phyloP scores from a whole-genome alignment of 495 filamentous ascomycete species.

The Penicillium ucsense region DNA sequence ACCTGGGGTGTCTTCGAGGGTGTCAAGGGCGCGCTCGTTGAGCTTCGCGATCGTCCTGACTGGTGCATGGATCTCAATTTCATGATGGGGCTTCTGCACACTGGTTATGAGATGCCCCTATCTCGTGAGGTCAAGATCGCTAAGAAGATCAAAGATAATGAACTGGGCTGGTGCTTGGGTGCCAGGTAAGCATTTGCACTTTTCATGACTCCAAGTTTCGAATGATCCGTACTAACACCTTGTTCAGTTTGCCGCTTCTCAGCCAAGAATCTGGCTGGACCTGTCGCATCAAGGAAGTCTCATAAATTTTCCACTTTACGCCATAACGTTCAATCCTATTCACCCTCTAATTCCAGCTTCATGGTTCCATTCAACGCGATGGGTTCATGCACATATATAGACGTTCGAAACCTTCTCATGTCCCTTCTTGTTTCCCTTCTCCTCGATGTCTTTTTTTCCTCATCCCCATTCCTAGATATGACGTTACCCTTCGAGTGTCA shows the following conservation, averaged over 20 bases:
- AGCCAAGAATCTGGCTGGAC: slow-evolving; percentile 66
- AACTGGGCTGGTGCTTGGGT: slow-evolving; percentile 95
- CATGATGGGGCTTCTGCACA: slow-evolving; percentile 85
- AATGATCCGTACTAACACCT: slow-evolving; percentile 18
- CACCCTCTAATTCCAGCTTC: slow-evolving; percentile 13
- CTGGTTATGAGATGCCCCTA: slow-evolving; percentile 95
- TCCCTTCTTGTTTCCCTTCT: too few species aligned
- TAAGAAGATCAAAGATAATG: slow-evolving; percentile 96
- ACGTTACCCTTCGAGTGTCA: too few species aligned
- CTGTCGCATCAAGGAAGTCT: slow-evolving; percentile 58
- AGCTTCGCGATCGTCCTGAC: slow-evolving; percentile 73
- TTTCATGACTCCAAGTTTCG: neutral
- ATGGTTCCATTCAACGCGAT: slow-evolving; percentile 15
- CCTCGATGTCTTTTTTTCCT: too few species aligned
- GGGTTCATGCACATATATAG: slow-evolving; percentile 28
- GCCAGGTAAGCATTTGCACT: slow-evolving; percentile 55
- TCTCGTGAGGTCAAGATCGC: slow-evolving; percentile 93
- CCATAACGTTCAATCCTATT: slow-evolving; percentile 13
- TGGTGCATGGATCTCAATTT: slow-evolving; percentile 93
- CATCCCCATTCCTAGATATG: too few species aligned
- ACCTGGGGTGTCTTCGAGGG: slow-evolving; percentile 70
- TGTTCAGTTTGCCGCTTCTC: slow-evolving; percentile 59
- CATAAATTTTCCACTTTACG: slow-evolving; percentile 20
- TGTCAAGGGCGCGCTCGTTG: slow-evolving; percentile 58
- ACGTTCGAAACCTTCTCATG: neutral